Base-by-base conservation (phyloP, 1,139 yeast species). In the Taphrina sp. region DNA sequence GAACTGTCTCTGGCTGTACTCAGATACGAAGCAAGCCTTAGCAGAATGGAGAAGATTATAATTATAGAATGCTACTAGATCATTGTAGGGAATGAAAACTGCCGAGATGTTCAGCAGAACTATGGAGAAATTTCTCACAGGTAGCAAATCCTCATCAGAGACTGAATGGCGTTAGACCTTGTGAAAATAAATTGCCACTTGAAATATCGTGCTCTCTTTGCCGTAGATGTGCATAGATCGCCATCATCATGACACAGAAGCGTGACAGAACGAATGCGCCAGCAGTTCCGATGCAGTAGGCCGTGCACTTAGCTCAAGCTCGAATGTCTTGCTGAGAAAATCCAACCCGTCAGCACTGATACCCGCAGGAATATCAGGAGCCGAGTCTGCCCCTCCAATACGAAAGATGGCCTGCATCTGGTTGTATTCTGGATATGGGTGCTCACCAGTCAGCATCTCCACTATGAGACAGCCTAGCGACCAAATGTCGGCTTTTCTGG, bases 371-470 rank as follows among this genome's bases (percentile, higher is more conserved):
- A 86, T 76, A 43, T 78, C 82, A 0, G 97, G 97, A 0, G 72
- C 62, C 1, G 83, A 80, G 62, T 84, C 82, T 0, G 95, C 85
- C 1, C 54, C 54, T 1, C 96, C 97, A 61, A 90, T 86, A 67
- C 85, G 83, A 75, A 90, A 90, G 43, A 90, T 83, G 8, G 96
- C 96, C 70, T 90, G 96, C 95, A 89, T 88, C 69, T 89, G 96
- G 58, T 90, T 83, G 65, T 87, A 86, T 61, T 86, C 87, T 0
- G 96, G 96, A 72, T 85, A 90, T 29, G 96, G 96, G 69, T 90
- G 96, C 60, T 82, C 81, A 2, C 96, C 96, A 0, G 96, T 87
- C 66, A 85, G 85, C 96, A 90, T 90, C 69, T 90, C 97, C 28
- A 90, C 83, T 17, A 89, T 79, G 29, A 90, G 76, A 68, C 96